Evolutionary conservation across 192 early-diverging fungal species (phyloP).

Genomic region (Physocladia obscura): DNA sequence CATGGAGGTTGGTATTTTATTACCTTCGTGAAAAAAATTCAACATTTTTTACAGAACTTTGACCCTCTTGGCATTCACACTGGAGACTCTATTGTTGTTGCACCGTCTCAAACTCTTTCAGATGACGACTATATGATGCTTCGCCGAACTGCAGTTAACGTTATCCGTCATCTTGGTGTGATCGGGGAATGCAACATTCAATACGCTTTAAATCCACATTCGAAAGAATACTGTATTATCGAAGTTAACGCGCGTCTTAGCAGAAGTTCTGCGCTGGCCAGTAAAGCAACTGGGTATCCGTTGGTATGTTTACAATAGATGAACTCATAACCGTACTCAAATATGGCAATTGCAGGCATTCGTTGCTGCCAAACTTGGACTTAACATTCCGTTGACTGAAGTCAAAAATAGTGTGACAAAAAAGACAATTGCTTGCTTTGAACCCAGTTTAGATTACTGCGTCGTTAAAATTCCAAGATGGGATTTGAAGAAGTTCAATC

Average conservation of each 20-base stretch:
- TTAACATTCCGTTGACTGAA: constrained; percentile 89
- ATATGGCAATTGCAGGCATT: constrained; percentile 75
- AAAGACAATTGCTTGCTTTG: constrained; percentile 95
- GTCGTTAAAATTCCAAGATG: constrained; percentile 63
- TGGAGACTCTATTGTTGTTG: constrained; percentile 98
- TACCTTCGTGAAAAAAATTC: constrained; percentile 5
- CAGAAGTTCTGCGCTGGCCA: constrained; percentile 89
- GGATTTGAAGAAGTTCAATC: constrained; percentile 95
- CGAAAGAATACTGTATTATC: constrained; percentile 96
- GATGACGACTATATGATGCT: constrained; percentile 99
- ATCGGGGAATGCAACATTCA: constrained; percentile 99
- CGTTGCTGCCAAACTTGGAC: constrained; percentile 94
- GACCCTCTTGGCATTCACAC: constrained; percentile 98
- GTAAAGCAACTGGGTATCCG: constrained; percentile 98
- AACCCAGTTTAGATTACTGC: constrained; percentile 91
- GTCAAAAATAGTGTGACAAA: constrained; percentile 94
- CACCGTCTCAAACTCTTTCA: constrained; percentile 93
- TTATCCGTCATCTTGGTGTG: constrained; percentile 95
- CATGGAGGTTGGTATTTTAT: constrained; percentile 73
- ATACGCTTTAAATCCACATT: constrained; percentile 93
- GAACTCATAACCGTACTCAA: not conserved
- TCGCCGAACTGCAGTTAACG: constrained; percentile 90
- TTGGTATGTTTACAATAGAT: constrained; percentile 44
- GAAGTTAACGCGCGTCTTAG: constrained; percentile 98
- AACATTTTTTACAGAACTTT: constrained; percentile 69